Evolutionary conservation across 495 filamentous ascomycete species (phyloP), one percentile per base, ranked within the genome.

Genomic region (Massariosphaeria phaeospora): DNA sequence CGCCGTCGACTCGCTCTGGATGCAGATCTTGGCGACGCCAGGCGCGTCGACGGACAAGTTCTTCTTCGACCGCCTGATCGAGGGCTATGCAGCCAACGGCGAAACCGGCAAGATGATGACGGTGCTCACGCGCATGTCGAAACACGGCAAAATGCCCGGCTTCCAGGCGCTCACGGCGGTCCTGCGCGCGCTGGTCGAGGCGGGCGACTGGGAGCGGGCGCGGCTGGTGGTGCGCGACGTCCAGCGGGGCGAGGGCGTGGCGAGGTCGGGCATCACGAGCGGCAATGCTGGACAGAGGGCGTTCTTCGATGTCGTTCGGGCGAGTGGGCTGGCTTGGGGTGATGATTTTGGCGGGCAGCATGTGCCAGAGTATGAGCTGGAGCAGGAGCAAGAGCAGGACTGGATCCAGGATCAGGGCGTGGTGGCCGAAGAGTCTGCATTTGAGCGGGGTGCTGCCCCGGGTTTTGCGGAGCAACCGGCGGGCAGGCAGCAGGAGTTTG

Each of bases 31-130:
- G n/a, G 56, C 74, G 25, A 59, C 64, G 11, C 47, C 64, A 0
- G 68, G 69, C 25, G 48, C 59, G 41, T 57, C 69, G 45, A 59
- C 76, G n/a, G 84, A 89, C 67, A 65, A 69, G 30, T 66, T 79
- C 31, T 82, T 90, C 62, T 88, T 81, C 75, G 81, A 86, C 57
- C 75, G 84, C 43, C 67, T 87, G 29, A 74, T 87, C 40, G 75
- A 77, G 46, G 84, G 82, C 6, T 89, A 85, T 61, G 71, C 77
- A 9, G 43, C 63, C 15, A 62, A 58, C 5, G 79, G 79, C 30
- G 69, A 80, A 38, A 69, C 73, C 0, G 62, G 67, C 10, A 71
- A 70, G 31, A 79, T 83, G 51, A 70, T 84, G 52, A 58, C 64
- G 7, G 64, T 82, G 2, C 73, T 83, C 41, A 59, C 71, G 25